Conservation (phyloP, 2,329 filamentous ascomycete genomes). For the Ophiostoma tasmaniense region DNA sequence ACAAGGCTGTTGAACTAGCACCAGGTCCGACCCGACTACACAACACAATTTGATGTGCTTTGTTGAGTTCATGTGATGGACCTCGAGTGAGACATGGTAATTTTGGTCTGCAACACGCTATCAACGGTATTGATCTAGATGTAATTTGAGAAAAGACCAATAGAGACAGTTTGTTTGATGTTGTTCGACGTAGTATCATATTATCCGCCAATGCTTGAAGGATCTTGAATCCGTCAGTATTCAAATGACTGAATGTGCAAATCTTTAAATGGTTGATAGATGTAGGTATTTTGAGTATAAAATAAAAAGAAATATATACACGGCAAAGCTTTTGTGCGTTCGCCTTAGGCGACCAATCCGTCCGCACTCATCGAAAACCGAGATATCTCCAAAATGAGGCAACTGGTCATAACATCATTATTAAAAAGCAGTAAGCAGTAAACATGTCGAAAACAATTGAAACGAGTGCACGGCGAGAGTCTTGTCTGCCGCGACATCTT, state of each 20-base stretch:
- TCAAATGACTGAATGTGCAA: neutral
- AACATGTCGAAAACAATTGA: neutral
- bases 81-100: neutral
- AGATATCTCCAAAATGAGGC: slow-evolving; percentile 7
- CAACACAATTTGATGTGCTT: neutral
- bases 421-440: neutral
- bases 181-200: neutral
- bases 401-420: slow-evolving; percentile 9
- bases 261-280: no score
- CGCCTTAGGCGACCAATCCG: neutral
- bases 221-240: neutral
- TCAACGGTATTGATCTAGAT: neutral
- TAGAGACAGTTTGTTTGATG: neutral
- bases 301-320: neutral
- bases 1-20: neutral
- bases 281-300: neutral
- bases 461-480: neutral
- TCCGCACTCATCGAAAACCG: neutral
- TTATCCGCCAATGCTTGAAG: neutral
- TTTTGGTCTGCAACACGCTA: neutral
- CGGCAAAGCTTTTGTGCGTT: neutral
- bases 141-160: neutral
- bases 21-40: neutral
- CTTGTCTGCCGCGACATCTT: neutral
- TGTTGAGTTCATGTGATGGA: neutral